Percentiles rank a stretch among this genome's conserved stretches.
Conservation (phyloP, 148 eudicot species). For the Rhododendron vialii region DNA sequence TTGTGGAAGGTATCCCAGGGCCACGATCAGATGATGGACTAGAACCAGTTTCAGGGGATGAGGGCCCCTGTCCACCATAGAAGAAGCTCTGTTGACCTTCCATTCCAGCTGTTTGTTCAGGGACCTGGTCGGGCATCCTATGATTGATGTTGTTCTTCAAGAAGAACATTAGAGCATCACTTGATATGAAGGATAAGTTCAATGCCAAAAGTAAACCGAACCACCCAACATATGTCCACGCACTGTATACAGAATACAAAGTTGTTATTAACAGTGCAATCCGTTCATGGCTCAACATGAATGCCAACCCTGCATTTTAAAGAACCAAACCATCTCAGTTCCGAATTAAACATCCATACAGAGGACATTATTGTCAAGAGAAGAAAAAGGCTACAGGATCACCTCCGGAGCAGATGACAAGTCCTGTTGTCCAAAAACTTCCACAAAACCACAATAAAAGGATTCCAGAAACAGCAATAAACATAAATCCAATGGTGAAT, state of each 20-base stretch:
- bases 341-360: neutral
- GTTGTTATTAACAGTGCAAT: constrained; percentile 61
- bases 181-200: constrained; percentile 81
- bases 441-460: constrained; percentile 47
- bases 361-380: neutral
- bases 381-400: constrained; percentile 9
- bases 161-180: constrained; percentile 69
- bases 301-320: constrained; percentile 66
- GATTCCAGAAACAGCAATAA: constrained; percentile 34
- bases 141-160: constrained; percentile 56
- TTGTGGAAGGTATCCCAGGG: constrained; percentile 76
- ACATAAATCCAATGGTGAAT: constrained; percentile 41
- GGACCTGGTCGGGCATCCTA: constrained; percentile 33
- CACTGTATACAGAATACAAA: constrained; percentile 74
- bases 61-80: constrained; percentile 33
- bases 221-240: constrained; percentile 84
- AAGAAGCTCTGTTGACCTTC: constrained; percentile 44
- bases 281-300: constrained; percentile 56
- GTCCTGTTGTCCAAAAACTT: constrained; percentile 49
- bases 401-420: constrained; percentile 66
- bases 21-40: constrained; percentile 52
- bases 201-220: constrained; percentile 59
- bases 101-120: constrained; percentile 57
- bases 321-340: constrained; percentile 4
- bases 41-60: constrained; percentile 42